phyloP scores from a whole-genome alignment of 352 stramenopile genomes.

The Aphanomyces cochlioides region DNA sequence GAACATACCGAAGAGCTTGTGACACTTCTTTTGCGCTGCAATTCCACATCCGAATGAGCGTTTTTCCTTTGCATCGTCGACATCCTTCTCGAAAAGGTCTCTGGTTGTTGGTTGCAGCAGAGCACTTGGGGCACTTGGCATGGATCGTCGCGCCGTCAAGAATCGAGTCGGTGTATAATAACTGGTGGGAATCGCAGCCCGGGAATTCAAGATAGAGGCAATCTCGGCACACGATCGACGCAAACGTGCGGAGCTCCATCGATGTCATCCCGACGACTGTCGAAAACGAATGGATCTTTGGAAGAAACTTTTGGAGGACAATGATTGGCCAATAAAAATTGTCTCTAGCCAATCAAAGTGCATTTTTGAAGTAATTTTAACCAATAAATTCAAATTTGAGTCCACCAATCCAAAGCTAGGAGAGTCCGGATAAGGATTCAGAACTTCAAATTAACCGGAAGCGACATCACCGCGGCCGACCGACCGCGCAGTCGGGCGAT shows the following conservation, averaged over 20 bases:
- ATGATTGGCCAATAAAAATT: conserved; percentile 8
- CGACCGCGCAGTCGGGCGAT: neutral
- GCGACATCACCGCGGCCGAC: neutral
- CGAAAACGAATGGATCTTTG: conserved; percentile 17
- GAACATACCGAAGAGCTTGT: conserved; percentile 61
- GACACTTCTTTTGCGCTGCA: conserved; percentile 61
- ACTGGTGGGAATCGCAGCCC: conserved; percentile 78
- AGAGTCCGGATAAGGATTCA: neutral
- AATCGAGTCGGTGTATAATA: conserved; percentile 74
- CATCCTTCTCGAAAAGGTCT: conserved; percentile 80
- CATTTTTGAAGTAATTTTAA: neutral
- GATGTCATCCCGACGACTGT: conserved; percentile 24
- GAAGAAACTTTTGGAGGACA: neutral
- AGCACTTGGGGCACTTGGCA: conserved; percentile 79
- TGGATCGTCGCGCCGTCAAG: conserved; percentile 37
- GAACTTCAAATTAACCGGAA: conserved; percentile 15
- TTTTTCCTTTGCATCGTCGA: conserved; percentile 71
- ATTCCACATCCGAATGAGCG: conserved; percentile 68
- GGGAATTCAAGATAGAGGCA: conserved; percentile 87
- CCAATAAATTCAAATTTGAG: conserved; percentile 4
- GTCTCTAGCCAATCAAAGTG: neutral
- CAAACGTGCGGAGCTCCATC: conserved; percentile 57
- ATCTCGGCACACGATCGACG: conserved; percentile 72
- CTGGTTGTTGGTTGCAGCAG: conserved; percentile 77
- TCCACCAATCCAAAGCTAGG: neutral